Conservation (phyloP, 768 basidiomycete genomes). For the Phlegmacium glaucopus region DNA sequence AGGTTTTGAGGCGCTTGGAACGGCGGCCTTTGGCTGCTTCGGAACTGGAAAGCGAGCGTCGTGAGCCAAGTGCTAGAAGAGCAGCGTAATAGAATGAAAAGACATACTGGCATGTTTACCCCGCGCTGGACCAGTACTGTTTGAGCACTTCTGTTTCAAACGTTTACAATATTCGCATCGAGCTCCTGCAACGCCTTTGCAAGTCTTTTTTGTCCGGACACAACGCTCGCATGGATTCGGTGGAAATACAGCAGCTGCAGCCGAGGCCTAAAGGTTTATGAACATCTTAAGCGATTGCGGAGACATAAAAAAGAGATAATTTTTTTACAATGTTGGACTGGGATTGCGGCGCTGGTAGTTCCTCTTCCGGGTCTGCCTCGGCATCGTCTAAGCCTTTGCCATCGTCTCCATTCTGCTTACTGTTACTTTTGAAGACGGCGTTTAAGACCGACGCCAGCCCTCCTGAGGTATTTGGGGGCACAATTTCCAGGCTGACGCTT, state of each 20-base stretch:
- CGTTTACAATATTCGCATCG: slow-evolving; percentile 46
- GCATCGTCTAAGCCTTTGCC: slow-evolving; percentile 18
- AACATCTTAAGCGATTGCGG: background rate
- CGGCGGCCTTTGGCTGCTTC: slow-evolving; percentile 17
- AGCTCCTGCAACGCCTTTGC: slow-evolving; percentile 39
- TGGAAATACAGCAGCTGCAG: slow-evolving; percentile 27
- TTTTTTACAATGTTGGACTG: slow-evolving; percentile 16
- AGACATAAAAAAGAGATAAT: background rate
- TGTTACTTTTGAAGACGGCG: slow-evolving; percentile 26
- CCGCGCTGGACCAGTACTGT: slow-evolving; percentile 40
- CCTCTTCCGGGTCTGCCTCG: slow-evolving; percentile 23
- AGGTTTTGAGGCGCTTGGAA: slow-evolving; percentile 14
- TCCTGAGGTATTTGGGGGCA: slow-evolving; percentile 25
- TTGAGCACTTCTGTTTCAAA: slow-evolving; percentile 45
- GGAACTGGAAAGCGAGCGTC: slow-evolving; percentile 14
- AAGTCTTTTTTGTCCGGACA: slow-evolving; percentile 37
- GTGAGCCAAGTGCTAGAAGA: slow-evolving; percentile 7
- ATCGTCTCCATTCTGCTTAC: slow-evolving; percentile 17
- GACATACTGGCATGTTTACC: slow-evolving; percentile 36
- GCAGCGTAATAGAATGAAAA: slow-evolving; percentile 3
- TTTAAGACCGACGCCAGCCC: slow-evolving; percentile 31
- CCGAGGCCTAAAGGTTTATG: slow-evolving; percentile 6
- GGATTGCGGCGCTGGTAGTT: slow-evolving; percentile 16
- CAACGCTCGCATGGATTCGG: slow-evolving; percentile 44
- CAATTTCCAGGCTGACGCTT: slow-evolving; percentile 34